Conservation (phyloP, 1,284 basidiomycete genomes). For the Ustilago crameri region DNA sequence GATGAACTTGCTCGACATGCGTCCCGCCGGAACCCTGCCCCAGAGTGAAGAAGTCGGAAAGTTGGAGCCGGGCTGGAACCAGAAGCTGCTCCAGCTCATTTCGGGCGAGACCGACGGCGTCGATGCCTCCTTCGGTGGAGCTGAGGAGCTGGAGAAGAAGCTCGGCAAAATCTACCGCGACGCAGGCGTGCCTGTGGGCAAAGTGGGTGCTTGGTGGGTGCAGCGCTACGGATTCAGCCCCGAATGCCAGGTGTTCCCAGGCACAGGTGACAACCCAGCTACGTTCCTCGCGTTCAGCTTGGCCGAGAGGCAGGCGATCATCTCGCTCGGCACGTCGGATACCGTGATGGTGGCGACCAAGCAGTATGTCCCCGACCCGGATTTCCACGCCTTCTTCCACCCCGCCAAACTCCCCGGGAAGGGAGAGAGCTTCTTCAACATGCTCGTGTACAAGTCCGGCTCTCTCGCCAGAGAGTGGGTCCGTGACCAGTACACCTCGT, state of each 20-base stretch:
- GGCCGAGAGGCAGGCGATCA: slow-evolving; percentile 83
- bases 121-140: slow-evolving; percentile 62
- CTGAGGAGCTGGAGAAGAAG: slow-evolving; percentile 77
- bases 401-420: slow-evolving; percentile 64
- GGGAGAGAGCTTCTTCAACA: slow-evolving; percentile 69
- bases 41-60: slow-evolving; percentile 68
- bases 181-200: slow-evolving; percentile 77
- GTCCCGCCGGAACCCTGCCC: slow-evolving; percentile 78
- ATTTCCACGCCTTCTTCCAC: slow-evolving; percentile 72
- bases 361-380: slow-evolving; percentile 69
- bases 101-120: slow-evolving; percentile 66
- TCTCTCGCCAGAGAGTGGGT: slow-evolving; percentile 76
- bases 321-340: slow-evolving; percentile 91
- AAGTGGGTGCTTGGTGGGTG: slow-evolving; percentile 78
- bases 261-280: slow-evolving; percentile 91
- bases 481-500: slow-evolving; percentile 76
- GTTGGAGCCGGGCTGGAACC: slow-evolving; percentile 57
- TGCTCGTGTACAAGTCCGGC: slow-evolving; percentile 71
- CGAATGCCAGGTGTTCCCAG: slow-evolving; percentile 84
- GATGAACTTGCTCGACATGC: slow-evolving; percentile 78
- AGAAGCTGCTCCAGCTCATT: slow-evolving; percentile 65
- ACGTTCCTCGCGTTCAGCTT: slow-evolving; percentile 79
- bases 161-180: slow-evolving; percentile 81
- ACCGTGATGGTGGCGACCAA: slow-evolving; percentile 79
- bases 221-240: slow-evolving; percentile 79